Base-by-base conservation (phyloP, 169 alveolate genomes). In the Cryptosporidium viatorum region DNA sequence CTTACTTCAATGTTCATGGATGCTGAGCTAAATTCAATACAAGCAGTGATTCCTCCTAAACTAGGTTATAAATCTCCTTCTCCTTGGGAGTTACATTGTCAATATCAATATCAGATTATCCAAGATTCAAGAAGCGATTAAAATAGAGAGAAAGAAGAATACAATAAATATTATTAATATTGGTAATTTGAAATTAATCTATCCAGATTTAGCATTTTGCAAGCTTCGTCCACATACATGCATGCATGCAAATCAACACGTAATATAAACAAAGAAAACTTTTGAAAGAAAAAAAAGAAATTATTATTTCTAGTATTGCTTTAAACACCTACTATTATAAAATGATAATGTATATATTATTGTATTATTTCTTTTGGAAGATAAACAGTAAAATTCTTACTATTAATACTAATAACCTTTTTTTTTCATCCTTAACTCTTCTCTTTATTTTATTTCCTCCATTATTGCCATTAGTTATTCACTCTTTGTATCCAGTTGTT, bases 81-180 rank as follows among this genome's bases (percentile, higher is more conserved):
- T 33, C 89, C 75, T 9, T 80, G 89, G 89, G 89, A 80, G 9
- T 62, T 80, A 21, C 89, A 80, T 48, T 80, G 89, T 41, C 74
- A 80, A 29, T 80, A 80, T 31, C 89, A 80, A 31, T 80, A 80
- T 59, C 89, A 80, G 59, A 65, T 80, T 16, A 60, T 80, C 23
- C 89, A 80, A 65, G 89, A 67, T 9, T 65, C 52, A 16, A 39
- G 41, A 23, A 41, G 37, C 26, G 58, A 62, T 23, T 50, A 65
- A 26, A 23, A n/a, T 21, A 55, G 16, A n/a, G 67, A 26, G 37
- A 1, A 55, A n/a, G 6, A n/a, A n/a, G 9, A 23, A 23, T 10
- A 8, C 6, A 48, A 48, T 48, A 48, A 16, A 48, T 48, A 48
- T 48, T 48, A 48, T 21, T 48, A 48, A 14, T 48, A 48, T 4